Percentiles rank a stretch among this genome's conserved stretches.
Conservation (phyloP, 192 early-diverging fungal species). For the Linderina pennispora region DNA sequence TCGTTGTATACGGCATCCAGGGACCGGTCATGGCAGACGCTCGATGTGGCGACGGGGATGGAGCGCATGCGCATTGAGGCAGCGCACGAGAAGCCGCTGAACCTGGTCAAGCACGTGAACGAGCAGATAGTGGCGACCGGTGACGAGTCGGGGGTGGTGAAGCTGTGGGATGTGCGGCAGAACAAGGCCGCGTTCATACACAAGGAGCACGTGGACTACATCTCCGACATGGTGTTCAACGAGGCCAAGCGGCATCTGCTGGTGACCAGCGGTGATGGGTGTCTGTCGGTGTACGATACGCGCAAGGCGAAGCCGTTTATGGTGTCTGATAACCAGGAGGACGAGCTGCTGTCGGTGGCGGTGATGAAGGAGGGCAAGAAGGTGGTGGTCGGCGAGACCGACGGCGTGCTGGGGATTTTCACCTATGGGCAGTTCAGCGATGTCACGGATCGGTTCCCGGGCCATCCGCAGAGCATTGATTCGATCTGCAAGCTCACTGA, state of each 20-base stretch:
- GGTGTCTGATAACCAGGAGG: conserved; percentile 91
- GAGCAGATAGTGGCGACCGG: conserved; percentile 83
- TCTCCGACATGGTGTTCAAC: conserved; percentile 78
- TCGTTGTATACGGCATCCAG: conserved; percentile 68
- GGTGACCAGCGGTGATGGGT: conserved; percentile 83
- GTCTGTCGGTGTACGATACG: conserved; percentile 84
- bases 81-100: conserved; percentile 82
- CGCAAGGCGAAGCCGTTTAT: conserved; percentile 79
- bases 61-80: conserved; percentile 60
- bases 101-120: conserved; percentile 64
- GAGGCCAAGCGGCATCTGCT: conserved; percentile 70
- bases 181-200: conserved; percentile 72
- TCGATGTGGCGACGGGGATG: conserved; percentile 73
- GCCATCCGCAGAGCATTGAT: conserved; percentile 90
- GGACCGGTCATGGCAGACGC: conserved; percentile 75
- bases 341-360: conserved; percentile 82
- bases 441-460: conserved; percentile 86
- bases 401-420: conserved; percentile 83
- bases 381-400: conserved; percentile 87
- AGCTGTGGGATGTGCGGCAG: conserved; percentile 86
- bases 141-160: conserved; percentile 83
- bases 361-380: conserved; percentile 64
- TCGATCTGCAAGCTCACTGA: conserved; percentile 81
- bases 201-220: conserved; percentile 86
- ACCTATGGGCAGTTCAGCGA: conserved; percentile 91